Evolutionary conservation across 176 grass and related monocot genomes (phyloP).

Genomic region (Neostapfia colusana): DNA sequence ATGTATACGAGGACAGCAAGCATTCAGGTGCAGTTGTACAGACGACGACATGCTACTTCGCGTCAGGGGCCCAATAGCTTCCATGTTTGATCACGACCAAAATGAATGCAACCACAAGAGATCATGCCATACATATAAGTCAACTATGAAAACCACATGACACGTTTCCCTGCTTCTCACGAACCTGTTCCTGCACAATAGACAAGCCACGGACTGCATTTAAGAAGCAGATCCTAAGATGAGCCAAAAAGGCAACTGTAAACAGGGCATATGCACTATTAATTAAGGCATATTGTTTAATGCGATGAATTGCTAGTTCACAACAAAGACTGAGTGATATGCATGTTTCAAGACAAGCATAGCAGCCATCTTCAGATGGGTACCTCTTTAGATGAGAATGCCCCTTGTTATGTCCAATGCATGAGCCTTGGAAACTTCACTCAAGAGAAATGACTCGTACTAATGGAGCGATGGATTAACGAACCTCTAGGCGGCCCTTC

Average conservation of each 20-base stretch:
- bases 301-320: background rate
- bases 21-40: background rate
- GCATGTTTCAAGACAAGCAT: slow-evolving; percentile 2
- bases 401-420: background rate
- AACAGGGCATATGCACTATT: background rate
- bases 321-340: background rate
- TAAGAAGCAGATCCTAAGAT: background rate
- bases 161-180: slow-evolving; percentile 21
- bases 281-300: background rate
- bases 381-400: background rate
- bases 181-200: slow-evolving; percentile 43
- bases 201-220: background rate
- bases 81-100: background rate
- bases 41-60: background rate
- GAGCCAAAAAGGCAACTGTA: background rate
- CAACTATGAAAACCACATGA: background rate
- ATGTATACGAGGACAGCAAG: background rate
- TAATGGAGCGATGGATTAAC: background rate
- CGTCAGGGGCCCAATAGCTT: background rate
- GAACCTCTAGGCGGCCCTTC: slow-evolving; percentile 46
- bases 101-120: background rate
- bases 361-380: too few relatives aligned
- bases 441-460: background rate
- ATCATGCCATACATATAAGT: background rate
- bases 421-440: background rate